A percentile compares a stretch with the other conserved stretches of the same genome.
Evolutionary conservation across 2,329 filamentous ascomycete genomes (phyloP).

Genomic region (Colletotrichum destructivum): DNA sequence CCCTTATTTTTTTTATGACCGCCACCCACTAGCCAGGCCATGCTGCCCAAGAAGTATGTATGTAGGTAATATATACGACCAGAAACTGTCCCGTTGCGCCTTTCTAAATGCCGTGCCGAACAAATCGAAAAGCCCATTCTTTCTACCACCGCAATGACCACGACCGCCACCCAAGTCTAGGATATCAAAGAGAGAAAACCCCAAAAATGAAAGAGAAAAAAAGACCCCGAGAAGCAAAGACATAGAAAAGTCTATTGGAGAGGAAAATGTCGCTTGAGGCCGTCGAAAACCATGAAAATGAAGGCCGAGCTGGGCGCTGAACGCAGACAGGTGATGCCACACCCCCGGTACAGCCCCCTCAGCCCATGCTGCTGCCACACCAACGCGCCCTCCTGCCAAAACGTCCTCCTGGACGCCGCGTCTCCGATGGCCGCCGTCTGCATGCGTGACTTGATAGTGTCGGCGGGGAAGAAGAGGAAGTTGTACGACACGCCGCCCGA

Average conservation of each 20-base stretch:
- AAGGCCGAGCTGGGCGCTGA: conserved; percentile 97
- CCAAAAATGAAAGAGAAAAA: too few species aligned
- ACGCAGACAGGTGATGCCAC: conserved; percentile 90
- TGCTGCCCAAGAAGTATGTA: conserved; percentile 1
- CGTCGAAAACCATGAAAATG: conserved; percentile 97
- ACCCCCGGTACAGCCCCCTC: conserved; percentile 91
- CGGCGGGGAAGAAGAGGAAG: conserved; percentile 96
- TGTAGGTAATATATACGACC: conserved; percentile 10
- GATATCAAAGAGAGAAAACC: conserved; percentile 27
- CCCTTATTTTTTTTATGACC: neutral
- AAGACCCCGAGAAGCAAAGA: conserved; percentile 15
- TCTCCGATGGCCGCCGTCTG: conserved; percentile 84
- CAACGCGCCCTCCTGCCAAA: conserved; percentile 78
- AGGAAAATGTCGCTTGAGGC: conserved; percentile 79
- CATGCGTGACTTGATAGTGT: conserved; percentile 98
- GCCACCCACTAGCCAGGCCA: neutral
- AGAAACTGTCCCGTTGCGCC: conserved; percentile 33
- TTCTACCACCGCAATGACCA: neutral
- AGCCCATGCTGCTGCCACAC: conserved; percentile 89
- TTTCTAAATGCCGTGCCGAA: conserved; percentile 26
- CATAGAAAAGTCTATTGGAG: conserved; percentile 52
- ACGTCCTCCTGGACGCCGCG: conserved; percentile 72
- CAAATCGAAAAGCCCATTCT: conserved; percentile 19
- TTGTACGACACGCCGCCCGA: conserved; percentile 95
- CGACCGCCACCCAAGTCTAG: conserved; percentile 35